A percentile compares a stretch with the other conserved stretches of the same genome.
phyloP scores from a whole-genome alignment of 2,329 filamentous ascomycete genomes.

The Apiospora pterosperma region DNA sequence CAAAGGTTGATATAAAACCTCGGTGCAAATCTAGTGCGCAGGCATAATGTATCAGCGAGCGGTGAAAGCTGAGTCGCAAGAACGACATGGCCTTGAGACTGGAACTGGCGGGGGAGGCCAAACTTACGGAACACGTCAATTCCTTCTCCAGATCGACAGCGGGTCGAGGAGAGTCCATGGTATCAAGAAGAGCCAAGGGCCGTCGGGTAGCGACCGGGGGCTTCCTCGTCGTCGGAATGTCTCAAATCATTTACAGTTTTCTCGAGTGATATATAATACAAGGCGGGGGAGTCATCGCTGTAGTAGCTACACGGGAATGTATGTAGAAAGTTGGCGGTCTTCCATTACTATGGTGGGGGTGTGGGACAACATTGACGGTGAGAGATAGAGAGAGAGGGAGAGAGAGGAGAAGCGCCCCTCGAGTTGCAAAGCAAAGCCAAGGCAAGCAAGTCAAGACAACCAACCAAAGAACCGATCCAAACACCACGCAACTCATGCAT shows the following conservation, averaged over 20 bases:
- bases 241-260: not conserved
- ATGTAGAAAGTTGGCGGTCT: not conserved
- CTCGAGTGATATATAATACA: not conserved
- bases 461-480: not conserved
- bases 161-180: constrained; percentile 49
- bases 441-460: not conserved
- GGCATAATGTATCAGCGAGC: constrained; percentile 6
- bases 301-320: not conserved
- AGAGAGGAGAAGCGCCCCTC: not conserved
- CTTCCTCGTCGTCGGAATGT: not conserved
- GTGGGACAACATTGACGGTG: not conserved
- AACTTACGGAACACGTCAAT: constrained; percentile 86
- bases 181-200: constrained; percentile 3
- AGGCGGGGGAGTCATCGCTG: not conserved
- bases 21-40: constrained; percentile 82
- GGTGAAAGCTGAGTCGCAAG: not conserved
- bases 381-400: not conserved
- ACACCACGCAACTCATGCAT: not conserved
- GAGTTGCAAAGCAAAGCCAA: not conserved
- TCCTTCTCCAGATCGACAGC: constrained; percentile 82
- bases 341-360: not conserved
- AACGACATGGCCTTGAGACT: not conserved
- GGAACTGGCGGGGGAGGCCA: constrained; percentile 11
- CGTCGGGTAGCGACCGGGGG: constrained; percentile 5
- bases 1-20: constrained; percentile 85